Evolutionary conservation across 768 basidiomycete genomes (phyloP), one percentile per base, ranked within the genome.

Genomic region (Serendipita sp.): DNA sequence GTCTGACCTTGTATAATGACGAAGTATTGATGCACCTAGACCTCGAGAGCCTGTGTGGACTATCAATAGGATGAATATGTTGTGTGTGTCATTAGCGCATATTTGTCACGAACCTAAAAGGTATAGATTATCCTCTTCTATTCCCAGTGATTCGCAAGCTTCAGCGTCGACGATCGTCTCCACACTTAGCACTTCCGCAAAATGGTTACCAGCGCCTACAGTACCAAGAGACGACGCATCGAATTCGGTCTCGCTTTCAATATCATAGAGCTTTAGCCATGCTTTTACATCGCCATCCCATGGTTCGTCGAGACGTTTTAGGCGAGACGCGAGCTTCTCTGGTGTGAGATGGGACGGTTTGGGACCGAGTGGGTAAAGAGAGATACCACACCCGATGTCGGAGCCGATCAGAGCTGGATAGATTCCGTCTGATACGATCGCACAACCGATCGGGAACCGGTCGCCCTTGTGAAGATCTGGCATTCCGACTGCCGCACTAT

Each of bases 31-130:
- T 4, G 70, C 70, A 30, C 76, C 76, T 2, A 76, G 69, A 30
- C 76, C 75, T 54, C 76, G 69, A 52, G 76, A 76, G 32, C 77
- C 76, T 30, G 73, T 75, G 66, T 76, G 76, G 7, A 76, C 76
- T 76, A 63, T 30, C 11, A 23, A 23, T 1, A 23, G 23, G 23
- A 23, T 23, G 23, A 23, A 23, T 23, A 23, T 10, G 51, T 23
- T 7, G 36, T 45, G 44, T 62, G 35, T 16, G 62, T 16, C 23
- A 36, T 47, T 45, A 16, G 56, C 51, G 23, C 36, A 35, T n/a
- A 30, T n/a, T 44, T 30, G 60, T 3, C 2, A 32, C 66, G 11
- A 65, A 75, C 74, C 74, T 34, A 76, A 52, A 23, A 75, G 65
- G 69, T 74, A 75, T 44, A 76, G 69, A 16, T 65, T 68, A 28